phyloP scores from a whole-genome alignment of 345 rosid genomes.

The Raphanus sativus region DNA sequence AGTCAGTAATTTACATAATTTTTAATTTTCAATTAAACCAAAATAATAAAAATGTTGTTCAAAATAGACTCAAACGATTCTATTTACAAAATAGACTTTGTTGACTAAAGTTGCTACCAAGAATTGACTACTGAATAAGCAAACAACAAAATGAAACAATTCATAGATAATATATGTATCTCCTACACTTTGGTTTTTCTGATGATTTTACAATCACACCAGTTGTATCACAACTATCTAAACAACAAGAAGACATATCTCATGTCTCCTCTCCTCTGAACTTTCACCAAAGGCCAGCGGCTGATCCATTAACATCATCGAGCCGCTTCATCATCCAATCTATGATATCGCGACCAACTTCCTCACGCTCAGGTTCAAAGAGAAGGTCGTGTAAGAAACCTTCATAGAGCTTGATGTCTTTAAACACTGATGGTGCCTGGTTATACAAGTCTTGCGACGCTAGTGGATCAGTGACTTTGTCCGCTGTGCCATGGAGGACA shows the following conservation, averaged over 20 bases:
- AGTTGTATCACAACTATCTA: conserved; percentile 30
- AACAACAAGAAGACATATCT: conserved; percentile 16
- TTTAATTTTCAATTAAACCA: too few species aligned
- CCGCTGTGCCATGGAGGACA: conserved; percentile 93
- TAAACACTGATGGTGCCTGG: conserved; percentile 70
- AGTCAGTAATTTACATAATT: too few species aligned
- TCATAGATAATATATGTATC: neutral
- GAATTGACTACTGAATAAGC: neutral
- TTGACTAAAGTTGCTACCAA: neutral
- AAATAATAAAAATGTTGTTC: too few species aligned
- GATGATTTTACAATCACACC: conserved; percentile 26
- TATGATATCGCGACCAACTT: conserved; percentile 79
- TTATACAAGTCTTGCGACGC: conserved; percentile 86
- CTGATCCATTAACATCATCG: conserved; percentile 33
- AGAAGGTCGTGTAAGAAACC: conserved; percentile 94
- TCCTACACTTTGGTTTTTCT: neutral
- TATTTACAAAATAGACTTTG: neutral
- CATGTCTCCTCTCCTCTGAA: neutral
- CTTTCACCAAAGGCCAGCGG: conserved; percentile 26
- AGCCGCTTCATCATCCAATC: conserved; percentile 82
- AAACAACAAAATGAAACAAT: neutral
- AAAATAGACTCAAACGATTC: too few species aligned
- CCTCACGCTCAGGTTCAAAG: conserved; percentile 87
- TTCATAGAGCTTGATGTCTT: conserved; percentile 87
- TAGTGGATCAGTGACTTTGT: conserved; percentile 85